Conservation (phyloP, 805 yeast species). For the Ogataea parapolymorpha region DNA sequence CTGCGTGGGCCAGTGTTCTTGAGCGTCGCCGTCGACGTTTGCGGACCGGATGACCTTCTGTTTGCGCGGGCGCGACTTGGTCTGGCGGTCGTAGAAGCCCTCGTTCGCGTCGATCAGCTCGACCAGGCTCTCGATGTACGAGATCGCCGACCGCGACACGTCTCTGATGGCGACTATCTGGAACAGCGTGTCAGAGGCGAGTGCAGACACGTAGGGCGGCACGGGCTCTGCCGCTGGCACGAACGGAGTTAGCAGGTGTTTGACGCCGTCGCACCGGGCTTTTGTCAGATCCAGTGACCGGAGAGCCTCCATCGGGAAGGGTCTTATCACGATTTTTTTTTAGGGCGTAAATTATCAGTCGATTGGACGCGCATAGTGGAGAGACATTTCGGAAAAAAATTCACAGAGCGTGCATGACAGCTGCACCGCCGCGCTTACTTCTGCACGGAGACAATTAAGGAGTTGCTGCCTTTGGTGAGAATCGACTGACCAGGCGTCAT, state of each 20-base stretch:
- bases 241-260: conserved; percentile 11
- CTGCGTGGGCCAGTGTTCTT: conserved; percentile 3
- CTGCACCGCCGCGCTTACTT: background rate
- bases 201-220: conserved; percentile 2
- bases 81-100: conserved; percentile 57
- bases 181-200: conserved; percentile 36
- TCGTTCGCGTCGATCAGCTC: conserved; percentile 52
- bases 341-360: conserved; percentile 1
- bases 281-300: conserved; percentile 9
- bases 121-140: conserved; percentile 54
- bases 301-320: conserved; percentile 4
- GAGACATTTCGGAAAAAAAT: conserved; percentile 3
- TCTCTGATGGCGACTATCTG: conserved; percentile 57
- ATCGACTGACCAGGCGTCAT: conserved; percentile 7
- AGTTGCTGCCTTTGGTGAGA: background rate
- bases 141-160: conserved; percentile 45
- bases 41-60: conserved; percentile 45
- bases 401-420: background rate
- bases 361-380: conserved; percentile 6
- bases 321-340: background rate
- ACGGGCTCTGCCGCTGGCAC: conserved; percentile 2
- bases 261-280: conserved; percentile 4
- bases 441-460: background rate
- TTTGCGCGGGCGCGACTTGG: conserved; percentile 15
- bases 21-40: conserved; percentile 37